Evolutionary conservation across 345 rosid genomes (phyloP).

Genomic region (Iberis pinnata): DNA sequence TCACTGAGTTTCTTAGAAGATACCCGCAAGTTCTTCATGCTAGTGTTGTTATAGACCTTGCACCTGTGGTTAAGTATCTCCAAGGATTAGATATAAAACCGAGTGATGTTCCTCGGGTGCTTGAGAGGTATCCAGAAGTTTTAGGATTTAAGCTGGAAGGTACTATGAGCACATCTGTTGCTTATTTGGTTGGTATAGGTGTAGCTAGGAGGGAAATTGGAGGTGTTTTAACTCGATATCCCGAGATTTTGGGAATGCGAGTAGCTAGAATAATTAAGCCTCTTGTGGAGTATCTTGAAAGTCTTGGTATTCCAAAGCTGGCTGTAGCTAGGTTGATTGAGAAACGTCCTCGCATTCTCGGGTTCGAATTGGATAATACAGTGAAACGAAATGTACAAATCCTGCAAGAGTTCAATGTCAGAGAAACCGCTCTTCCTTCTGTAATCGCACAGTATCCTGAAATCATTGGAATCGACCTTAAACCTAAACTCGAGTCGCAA

Average conservation of each 20-base stretch:
- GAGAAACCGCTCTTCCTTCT: constrained; percentile 52
- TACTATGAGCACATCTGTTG: constrained; percentile 91
- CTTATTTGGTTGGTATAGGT: constrained; percentile 84
- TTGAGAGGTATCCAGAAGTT: constrained; percentile 83
- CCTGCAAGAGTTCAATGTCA: constrained; percentile 52
- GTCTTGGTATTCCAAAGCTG: constrained; percentile 65
- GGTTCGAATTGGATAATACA: constrained; percentile 55
- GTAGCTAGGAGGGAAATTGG: constrained; percentile 88
- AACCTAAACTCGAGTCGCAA: constrained; percentile 55
- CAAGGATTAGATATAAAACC: constrained; percentile 91
- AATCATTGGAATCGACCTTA: constrained; percentile 63
- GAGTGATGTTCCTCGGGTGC: constrained; percentile 66
- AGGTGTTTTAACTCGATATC: constrained; percentile 63
- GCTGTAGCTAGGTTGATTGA: constrained; percentile 88
- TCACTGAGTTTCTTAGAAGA: constrained; percentile 65
- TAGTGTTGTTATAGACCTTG: constrained; percentile 88
- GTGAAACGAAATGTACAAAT: constrained; percentile 60
- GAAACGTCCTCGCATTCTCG: constrained; percentile 71
- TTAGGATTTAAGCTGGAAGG: constrained; percentile 94
- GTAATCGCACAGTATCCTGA: constrained; percentile 87
- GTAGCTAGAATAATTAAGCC: constrained; percentile 86
- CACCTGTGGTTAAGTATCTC: constrained; percentile 84
- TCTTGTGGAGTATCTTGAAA: constrained; percentile 70
- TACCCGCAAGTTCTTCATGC: constrained; percentile 85
- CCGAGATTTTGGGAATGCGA: constrained; percentile 84